These are phyloP conservation scores for Salix brachista DNA, from an alignment of 345 rosid species.

Conservation along the genomic window DNA sequence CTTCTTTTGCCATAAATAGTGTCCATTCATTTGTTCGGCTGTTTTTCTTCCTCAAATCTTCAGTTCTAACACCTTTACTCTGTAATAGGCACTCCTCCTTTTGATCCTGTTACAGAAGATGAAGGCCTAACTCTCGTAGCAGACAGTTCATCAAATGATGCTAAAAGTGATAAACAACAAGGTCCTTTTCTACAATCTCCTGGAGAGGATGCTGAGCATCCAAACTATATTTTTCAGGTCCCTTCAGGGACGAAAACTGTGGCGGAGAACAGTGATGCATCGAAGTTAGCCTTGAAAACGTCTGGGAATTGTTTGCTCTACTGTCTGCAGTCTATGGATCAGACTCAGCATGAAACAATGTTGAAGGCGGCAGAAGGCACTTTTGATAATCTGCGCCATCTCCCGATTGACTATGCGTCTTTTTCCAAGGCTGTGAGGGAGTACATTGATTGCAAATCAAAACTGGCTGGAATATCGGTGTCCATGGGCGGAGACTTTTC, in stretches of 20 bases:
- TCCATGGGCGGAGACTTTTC: conserved; percentile 1
- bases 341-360: conserved; percentile 1
- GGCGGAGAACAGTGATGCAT: neutral
- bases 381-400: neutral
- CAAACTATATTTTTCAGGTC: conserved; percentile 6
- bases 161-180: neutral
- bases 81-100: conserved; percentile 10
- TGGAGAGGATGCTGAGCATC: conserved; percentile 11
- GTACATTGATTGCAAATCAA: neutral
- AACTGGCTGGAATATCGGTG: neutral
- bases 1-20: neutral
- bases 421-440: conserved; percentile 4
- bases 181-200: neutral
- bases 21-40: neutral
- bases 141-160: neutral
- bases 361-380: neutral
- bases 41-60: neutral
- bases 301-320: conserved; percentile 2
- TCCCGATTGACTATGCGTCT: neutral
- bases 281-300: neutral
- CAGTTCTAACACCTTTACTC: neutral
- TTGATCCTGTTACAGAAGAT: conserved; percentile 10
- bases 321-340: conserved; percentile 4
- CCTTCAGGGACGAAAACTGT: neutral
- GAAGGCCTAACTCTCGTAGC: conserved; percentile 3